Evolutionary conservation across 352 stramenopile genomes (phyloP), one percentile per base, ranked within the genome.

Genomic region (Globisporangium perplexum): DNA sequence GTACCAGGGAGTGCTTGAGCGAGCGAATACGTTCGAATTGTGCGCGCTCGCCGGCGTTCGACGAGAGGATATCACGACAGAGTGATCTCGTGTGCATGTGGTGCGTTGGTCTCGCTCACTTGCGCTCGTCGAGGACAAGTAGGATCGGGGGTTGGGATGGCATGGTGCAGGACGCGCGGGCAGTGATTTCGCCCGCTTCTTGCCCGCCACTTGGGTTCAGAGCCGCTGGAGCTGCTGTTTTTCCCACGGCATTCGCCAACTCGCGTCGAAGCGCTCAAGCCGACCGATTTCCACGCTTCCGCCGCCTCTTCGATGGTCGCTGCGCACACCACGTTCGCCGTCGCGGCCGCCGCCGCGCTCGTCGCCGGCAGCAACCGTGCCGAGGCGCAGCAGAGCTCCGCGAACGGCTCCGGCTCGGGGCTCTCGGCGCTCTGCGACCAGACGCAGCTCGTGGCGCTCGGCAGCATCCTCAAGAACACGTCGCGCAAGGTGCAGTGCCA

Each of bases 1-100:
- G n/a, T n/a, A n/a, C n/a, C n/a, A 86, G 28, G 93, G 94, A 33
- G 82, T 98, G 15, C 88, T 98, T 47, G 74, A 84, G 91, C 90
- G 5, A 81, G 71, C 38, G 94, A 98, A 66, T 92, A 96, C 38
- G 62, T 89, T 35, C 75, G 96, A 17, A 74, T 93, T 1, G 76
- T 74, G 0, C 30, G 84, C 88, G 20, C 97, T 95, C 58, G n/a
- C n/a, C n/a, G n/a, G 56, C 60, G 15, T 69, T 98, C 24, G 67
- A 63, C 26, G 58, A 74, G n/a, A n/a, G n/a, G n/a, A n/a, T n/a
- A n/a, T n/a, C n/a, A n/a, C n/a, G n/a, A n/a, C n/a, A n/a, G n/a
- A n/a, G n/a, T n/a, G n/a, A n/a, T n/a, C n/a, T n/a, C n/a, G n/a
- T n/a, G 30, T 26, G 11, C 66, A 68, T 14, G 64, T 91, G 41